Conservation (phyloP, 805 yeast genomes). For the Hanseniaspora nectarophila region DNA sequence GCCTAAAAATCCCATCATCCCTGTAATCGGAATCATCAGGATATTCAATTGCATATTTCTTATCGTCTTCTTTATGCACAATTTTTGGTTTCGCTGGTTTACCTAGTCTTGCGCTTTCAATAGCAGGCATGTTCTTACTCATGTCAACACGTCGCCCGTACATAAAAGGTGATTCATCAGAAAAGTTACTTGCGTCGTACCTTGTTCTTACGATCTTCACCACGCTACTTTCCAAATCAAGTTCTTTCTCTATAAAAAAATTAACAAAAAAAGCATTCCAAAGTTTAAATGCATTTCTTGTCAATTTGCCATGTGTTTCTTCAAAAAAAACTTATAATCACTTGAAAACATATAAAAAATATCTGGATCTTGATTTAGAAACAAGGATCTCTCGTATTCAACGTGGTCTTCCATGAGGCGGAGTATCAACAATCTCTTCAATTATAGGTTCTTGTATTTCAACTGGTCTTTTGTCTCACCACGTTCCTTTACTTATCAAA, state of each 20-base stretch:
- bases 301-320: too few relatives aligned
- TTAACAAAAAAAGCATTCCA: not conserved
- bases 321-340: too few relatives aligned
- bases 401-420: not conserved
- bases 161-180: not conserved
- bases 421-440: not conserved
- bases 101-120: not conserved
- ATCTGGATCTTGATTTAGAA: too few relatives aligned
- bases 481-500: too few relatives aligned
- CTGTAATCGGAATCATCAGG: not conserved
- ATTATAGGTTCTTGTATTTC: conserved; percentile 2
- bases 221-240: not conserved
- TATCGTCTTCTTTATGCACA: not conserved
- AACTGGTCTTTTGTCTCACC: too few relatives aligned
- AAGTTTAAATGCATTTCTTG: not conserved
- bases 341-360: too few relatives aligned
- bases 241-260: not conserved
- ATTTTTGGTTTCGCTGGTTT: not conserved
- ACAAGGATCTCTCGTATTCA: too few relatives aligned
- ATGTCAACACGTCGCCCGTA: not conserved
- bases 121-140: not conserved
- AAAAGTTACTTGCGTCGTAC: too few relatives aligned
- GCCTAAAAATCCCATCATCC: not conserved
- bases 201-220: not conserved
- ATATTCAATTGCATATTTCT: not conserved